phyloP scores from a whole-genome alignment of 2,329 filamentous ascomycete genomes.

The Coniella lustricola region DNA sequence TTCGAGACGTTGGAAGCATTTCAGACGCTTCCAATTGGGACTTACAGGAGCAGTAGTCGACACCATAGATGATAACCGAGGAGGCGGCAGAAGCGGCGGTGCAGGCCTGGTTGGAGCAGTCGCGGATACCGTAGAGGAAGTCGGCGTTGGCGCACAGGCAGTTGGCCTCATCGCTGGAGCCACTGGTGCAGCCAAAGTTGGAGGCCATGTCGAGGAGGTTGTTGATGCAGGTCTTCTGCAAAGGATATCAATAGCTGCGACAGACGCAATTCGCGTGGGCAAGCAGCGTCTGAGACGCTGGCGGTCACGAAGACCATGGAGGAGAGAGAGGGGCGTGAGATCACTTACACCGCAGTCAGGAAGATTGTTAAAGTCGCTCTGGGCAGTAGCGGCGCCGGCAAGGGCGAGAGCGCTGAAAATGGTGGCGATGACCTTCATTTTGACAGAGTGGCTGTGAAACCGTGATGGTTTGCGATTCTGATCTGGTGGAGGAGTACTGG shows the following conservation, averaged over 20 bases:
- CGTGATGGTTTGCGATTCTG: not conserved
- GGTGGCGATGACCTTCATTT: conserved; percentile 45
- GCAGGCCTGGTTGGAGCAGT: conserved; percentile 43
- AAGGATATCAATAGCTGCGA: not conserved
- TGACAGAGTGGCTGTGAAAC: conserved; percentile 23
- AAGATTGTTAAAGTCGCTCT: conserved; percentile 32
- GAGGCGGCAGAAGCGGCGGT: conserved; percentile 25
- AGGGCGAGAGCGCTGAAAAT: conserved; percentile 32
- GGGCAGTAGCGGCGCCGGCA: conserved; percentile 34
- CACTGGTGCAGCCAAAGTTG: conserved; percentile 36
- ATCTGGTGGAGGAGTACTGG: conserved; percentile 8
- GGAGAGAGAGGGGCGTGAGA: not conserved
- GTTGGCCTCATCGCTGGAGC: conserved; percentile 26
- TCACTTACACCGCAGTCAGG: conserved; percentile 47
- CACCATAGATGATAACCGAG: conserved; percentile 32
- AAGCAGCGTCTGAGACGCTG: not conserved
- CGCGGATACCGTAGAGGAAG: conserved; percentile 44
- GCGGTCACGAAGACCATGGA: conserved; percentile 13
- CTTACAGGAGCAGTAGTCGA: conserved; percentile 33
- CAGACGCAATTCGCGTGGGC: not conserved
- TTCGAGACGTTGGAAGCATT: no score
- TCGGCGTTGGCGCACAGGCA: conserved; percentile 42
- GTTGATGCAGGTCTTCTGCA: conserved; percentile 39
- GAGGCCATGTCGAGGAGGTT: conserved; percentile 43
- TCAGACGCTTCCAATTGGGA: not conserved